phyloP scores from a whole-genome alignment of 352 stramenopile species.

The Phytophthora constricta region DNA sequence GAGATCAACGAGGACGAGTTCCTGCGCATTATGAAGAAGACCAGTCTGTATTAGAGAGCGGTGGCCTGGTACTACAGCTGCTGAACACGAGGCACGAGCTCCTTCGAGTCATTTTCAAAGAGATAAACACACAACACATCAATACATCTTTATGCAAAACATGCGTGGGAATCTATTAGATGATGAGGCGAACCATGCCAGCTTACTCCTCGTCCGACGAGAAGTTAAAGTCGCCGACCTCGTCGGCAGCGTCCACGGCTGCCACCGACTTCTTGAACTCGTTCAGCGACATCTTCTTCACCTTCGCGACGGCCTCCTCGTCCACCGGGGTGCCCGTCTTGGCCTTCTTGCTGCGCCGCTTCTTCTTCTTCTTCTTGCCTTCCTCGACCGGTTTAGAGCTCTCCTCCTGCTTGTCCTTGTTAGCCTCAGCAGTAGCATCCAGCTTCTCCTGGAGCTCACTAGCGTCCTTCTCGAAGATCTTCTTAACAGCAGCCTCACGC shows the following conservation, averaged over 20 bases:
- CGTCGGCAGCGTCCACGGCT: slow-evolving; percentile 69
- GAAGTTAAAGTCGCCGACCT: slow-evolving; percentile 83
- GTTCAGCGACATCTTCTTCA: slow-evolving; percentile 85
- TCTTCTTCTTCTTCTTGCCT: slow-evolving; percentile 47
- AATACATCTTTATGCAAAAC: slow-evolving; percentile 27
- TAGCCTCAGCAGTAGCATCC: slow-evolving; percentile 51
- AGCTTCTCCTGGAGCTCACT: slow-evolving; percentile 77
- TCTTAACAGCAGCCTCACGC: slow-evolving; percentile 84
- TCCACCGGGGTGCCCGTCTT: slow-evolving; percentile 52
- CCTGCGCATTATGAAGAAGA: slow-evolving; percentile 97
- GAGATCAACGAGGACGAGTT: slow-evolving; percentile 98
- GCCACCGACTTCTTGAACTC: slow-evolving; percentile 84
- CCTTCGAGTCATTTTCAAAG: neutral
- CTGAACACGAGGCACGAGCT: slow-evolving; percentile 7
- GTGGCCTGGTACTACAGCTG: neutral
- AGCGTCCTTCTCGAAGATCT: slow-evolving; percentile 84
- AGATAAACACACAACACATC: slow-evolving; percentile 6
- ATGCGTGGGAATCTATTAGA: neutral
- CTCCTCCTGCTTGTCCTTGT: slow-evolving; percentile 46
- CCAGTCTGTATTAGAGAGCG: slow-evolving; percentile 79
- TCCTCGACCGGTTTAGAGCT: slow-evolving; percentile 29
- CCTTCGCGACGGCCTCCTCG: slow-evolving; percentile 71
- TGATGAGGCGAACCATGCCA: neutral
- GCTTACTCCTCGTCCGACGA: slow-evolving; percentile 73
- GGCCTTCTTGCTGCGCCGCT: slow-evolving; percentile 44